Base-by-base conservation (phyloP, 495 filamentous ascomycete species). In the Xylaria grammica region DNA sequence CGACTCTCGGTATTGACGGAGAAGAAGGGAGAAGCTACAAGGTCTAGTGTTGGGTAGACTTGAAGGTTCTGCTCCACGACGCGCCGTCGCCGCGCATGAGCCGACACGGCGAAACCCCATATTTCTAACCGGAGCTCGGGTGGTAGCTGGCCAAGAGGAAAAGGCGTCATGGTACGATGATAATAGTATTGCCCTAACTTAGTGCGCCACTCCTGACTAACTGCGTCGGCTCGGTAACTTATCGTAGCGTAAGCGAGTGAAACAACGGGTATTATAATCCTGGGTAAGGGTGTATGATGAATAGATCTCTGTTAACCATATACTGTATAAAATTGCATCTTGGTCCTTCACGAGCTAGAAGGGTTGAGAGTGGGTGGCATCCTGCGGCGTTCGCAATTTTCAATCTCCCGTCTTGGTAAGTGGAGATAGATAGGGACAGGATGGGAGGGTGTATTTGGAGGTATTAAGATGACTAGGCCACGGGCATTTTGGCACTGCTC, bases 81-180 rank as follows among this genome's bases (percentile, higher is more conserved):
- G 17, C 51, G 51, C 6, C 61, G 40, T 38, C 7, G 61, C 15
- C 32, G 61, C 44, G 44, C 62, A 0, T 13, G 24, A 17, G 52
- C 44, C 26, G 49, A 27, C 52, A 58, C 45, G 22, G 62, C 62
- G 22, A 32, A 58, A 48, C 52, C 49, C 75, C 75, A 80, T 52
- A 81, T 76, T 36, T 71, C 66, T 29, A 77, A 68, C 11, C 79
- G 78, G 32, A 80, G 70, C 63, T 82, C 77, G n/a, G 73, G 17
- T 7, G 79, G 77, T n/a, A 80, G 72, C n/a, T 42, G 19, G 52
- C 70, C 22, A 52, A 82, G 79, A 45, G 52, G 52, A 70, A 80
- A 81, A 3, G 60, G 32, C 34, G 17, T 45, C 3, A 38, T 63
- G 52, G 58, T 17, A 29, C 24, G 38, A 17, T 8, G 10, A 26